Evolutionary conservation across 768 basidiomycete species (phyloP), one percentile per base, ranked within the genome.

Genomic region (Pleurotus giganteus): DNA sequence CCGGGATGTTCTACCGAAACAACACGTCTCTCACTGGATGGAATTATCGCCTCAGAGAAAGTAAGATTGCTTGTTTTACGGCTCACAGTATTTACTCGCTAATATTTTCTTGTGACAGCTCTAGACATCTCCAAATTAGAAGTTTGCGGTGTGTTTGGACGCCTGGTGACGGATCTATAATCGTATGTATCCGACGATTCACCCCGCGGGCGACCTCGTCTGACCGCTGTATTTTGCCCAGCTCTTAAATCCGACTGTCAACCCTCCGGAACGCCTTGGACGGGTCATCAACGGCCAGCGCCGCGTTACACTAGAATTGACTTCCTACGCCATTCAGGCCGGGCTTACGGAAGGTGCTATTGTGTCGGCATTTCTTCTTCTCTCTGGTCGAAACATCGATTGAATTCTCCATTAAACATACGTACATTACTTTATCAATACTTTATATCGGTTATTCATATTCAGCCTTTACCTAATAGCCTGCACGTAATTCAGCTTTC

Each of bases 311-410:
- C 74, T 88, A 12, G 83, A 87, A 53, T 63, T 88, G 55, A 81
- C 82, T 1, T 67, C 77, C 1, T 76, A 82, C 41, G 84, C 82
- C 12, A 68, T 86, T 27, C 77, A 82, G 53, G 70, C 77, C 5
- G 78, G 77, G 12, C 74, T 88, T 13, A 70, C 85, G 3, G 80
- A 86, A 27, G 63, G 72, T 7, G 66, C 73, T 53, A 63, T 86
- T 24, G 71, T 82, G 7, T 83, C 82, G 0, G 75, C 81, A 0
- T 60, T 82, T 4, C 69, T 88, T 24, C 71, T 88, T 36, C 81
- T 80, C 54, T 83, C 74, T 47, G 86, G 86, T n/a, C 78, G 77
- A 53, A 82, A 74, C 67, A 81, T 88, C 23, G 85, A 87, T 60
- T 88, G 56, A 69, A 50, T 7, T 13, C 7, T 13, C 31, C 6